These are phyloP conservation scores for Pseudocercospora musae DNA, from an alignment of 2,329 filamentous ascomycete species.

Conservation along the genomic window DNA sequence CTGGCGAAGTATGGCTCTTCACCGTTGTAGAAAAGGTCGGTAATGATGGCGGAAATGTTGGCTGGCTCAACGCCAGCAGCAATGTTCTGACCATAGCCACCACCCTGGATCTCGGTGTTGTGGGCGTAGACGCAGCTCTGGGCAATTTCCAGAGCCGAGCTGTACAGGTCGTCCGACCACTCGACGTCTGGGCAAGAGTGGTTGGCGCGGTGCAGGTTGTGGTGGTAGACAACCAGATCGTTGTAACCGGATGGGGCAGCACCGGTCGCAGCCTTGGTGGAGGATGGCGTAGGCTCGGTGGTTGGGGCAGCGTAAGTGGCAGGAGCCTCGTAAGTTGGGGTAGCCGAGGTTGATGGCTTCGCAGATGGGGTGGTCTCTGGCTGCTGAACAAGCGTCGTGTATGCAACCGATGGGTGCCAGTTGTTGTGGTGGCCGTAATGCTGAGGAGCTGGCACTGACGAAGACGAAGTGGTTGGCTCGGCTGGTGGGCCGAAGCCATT, in stretches of 20 bases:
- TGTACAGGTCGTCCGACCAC: constrained; percentile 65
- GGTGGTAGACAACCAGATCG: constrained; percentile 59
- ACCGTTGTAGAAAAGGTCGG: constrained; percentile 84
- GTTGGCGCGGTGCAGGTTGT: constrained; percentile 84
- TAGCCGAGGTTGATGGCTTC: constrained; percentile 5
- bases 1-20: constrained; percentile 60
- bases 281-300: constrained; percentile 4
- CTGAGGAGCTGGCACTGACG: constrained; percentile 5
- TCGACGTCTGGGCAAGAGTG: constrained; percentile 65
- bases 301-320: constrained; percentile 5
- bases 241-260: constrained; percentile 29
- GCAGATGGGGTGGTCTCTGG: not conserved
- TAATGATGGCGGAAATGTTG: constrained; percentile 66
- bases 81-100: constrained; percentile 87
- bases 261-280: constrained; percentile 11
- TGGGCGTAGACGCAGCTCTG: constrained; percentile 69
- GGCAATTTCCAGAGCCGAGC: constrained; percentile 63
- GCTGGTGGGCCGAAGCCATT: constrained; percentile 22
- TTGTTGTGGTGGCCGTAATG: constrained; percentile 27
- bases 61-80: constrained; percentile 61
- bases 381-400: not conserved
- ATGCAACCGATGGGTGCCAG: not conserved
- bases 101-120: constrained; percentile 59
- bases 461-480: constrained; percentile 16
- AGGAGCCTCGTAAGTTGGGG: constrained; percentile 13